Conservation (phyloP, 768 basidiomycete genomes). For the Rossbeevera mucosa region DNA sequence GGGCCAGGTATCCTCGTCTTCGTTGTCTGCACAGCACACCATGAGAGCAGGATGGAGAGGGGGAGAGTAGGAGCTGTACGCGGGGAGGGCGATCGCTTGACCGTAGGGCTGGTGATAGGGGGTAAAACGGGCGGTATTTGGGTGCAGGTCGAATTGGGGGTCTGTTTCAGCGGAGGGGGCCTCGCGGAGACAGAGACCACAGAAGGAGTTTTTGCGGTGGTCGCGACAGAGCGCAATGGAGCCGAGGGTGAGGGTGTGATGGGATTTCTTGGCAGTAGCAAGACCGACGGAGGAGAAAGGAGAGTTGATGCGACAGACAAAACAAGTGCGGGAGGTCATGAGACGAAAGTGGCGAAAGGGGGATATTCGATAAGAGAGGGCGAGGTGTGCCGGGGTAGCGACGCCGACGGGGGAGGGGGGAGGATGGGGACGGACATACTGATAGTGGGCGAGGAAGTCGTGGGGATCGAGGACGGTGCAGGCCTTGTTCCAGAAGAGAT, state of each 20-base stretch:
- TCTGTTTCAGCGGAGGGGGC: slow-evolving; percentile 43
- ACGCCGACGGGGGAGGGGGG: slow-evolving; percentile 22
- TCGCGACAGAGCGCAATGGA: slow-evolving; percentile 55
- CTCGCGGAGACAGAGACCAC: slow-evolving; percentile 67
- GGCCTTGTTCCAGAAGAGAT: slow-evolving; percentile 68
- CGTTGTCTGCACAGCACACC: slow-evolving; percentile 61
- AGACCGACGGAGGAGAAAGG: slow-evolving; percentile 52
- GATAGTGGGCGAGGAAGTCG: slow-evolving; percentile 48
- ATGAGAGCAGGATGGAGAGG: slow-evolving; percentile 28
- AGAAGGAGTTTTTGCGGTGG: slow-evolving; percentile 59
- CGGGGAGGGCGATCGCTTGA: slow-evolving; percentile 19
- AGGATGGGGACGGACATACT: slow-evolving; percentile 41
- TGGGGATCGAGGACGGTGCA: slow-evolving; percentile 57
- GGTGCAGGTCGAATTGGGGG: slow-evolving; percentile 32
- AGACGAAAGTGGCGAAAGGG: slow-evolving; percentile 61
- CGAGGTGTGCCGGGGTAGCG: slow-evolving; percentile 33
- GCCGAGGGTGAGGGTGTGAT: slow-evolving; percentile 41
- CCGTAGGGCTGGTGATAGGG: slow-evolving; percentile 31
- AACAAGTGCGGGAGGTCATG: slow-evolving; percentile 51
- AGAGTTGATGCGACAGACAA: slow-evolving; percentile 65
- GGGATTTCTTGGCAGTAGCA: slow-evolving; percentile 43
- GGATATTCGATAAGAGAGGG: slow-evolving; percentile 36
- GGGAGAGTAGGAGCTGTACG: slow-evolving; percentile 24
- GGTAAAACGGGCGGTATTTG: slow-evolving; percentile 28
- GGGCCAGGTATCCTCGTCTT: slow-evolving; percentile 67